These are phyloP conservation scores for Wickerhamiella pararugosa DNA, from an alignment of 1,139 yeast species.

Conservation along the genomic window DNA sequence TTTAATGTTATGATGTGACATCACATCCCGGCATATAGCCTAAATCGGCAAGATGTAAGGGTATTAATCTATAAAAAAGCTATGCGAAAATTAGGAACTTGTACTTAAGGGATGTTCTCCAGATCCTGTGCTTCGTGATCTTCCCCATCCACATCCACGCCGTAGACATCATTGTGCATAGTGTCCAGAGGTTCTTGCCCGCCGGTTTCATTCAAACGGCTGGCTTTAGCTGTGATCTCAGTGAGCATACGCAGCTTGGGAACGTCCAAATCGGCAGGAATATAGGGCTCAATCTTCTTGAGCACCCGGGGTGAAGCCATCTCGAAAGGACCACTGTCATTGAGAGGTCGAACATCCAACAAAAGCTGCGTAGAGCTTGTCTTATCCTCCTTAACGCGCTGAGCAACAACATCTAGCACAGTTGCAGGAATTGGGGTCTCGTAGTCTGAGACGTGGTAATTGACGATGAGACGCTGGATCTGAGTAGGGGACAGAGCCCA, in stretches of 20 bases:
- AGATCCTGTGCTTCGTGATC: background rate
- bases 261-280: slow-evolving; percentile 86
- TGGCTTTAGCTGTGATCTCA: slow-evolving; percentile 56
- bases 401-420: slow-evolving; percentile 71
- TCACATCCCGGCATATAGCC: too few relatives aligned
- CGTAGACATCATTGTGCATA: background rate
- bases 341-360: slow-evolving; percentile 46
- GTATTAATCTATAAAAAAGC: too few relatives aligned
- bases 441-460: slow-evolving; percentile 85
- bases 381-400: slow-evolving; percentile 46
- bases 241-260: slow-evolving; percentile 82
- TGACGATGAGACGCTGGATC: slow-evolving; percentile 80
- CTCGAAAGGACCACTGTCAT: slow-evolving; percentile 70
- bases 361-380: slow-evolving; percentile 22
- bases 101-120: background rate
- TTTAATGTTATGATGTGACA: too few relatives aligned
- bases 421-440: slow-evolving; percentile 86
- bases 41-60: too few relatives aligned
- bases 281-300: slow-evolving; percentile 85
- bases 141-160: background rate
- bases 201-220: slow-evolving; percentile 9
- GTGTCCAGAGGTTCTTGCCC: background rate
- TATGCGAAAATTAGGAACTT: too few relatives aligned
- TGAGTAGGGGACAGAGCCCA: slow-evolving; percentile 88
- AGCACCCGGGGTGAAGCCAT: slow-evolving; percentile 72